Conservation (phyloP, 139 green algal genomes). For the Mesotaenium endlicherianum region DNA sequence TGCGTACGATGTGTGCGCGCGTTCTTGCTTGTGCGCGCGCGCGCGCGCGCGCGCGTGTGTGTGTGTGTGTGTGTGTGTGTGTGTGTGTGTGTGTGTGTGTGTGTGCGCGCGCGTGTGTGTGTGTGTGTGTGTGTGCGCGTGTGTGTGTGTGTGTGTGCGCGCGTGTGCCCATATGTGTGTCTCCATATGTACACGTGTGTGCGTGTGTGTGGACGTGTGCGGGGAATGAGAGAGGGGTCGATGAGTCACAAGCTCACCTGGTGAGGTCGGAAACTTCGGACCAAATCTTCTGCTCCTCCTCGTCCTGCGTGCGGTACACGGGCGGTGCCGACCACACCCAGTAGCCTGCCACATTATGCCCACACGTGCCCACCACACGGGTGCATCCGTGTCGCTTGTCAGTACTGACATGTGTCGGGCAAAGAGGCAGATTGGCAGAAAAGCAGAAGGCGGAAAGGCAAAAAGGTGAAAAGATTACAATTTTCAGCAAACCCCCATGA, state of each 20-base stretch:
- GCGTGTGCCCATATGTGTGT: not conserved
- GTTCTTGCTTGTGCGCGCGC: not conserved
- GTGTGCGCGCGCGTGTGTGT: not conserved
- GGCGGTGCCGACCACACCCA: conserved; percentile 29
- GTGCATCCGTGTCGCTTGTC: too few relatives aligned
- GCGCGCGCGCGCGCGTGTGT: not conserved
- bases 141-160: not conserved
- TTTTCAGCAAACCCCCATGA: too few relatives aligned
- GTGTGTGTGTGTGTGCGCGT: not conserved
- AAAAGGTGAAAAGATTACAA: too few relatives aligned
- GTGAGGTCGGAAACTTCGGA: too few relatives aligned
- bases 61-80: not conserved
- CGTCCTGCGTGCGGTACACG: conserved; percentile 11
- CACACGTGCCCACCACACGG: too few relatives aligned
- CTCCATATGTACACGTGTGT: not conserved
- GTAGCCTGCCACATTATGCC: too few relatives aligned
- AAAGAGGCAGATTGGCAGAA: too few relatives aligned
- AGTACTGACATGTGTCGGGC: too few relatives aligned
- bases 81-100: not conserved
- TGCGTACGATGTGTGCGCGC: not conserved
- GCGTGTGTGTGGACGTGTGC: not conserved
- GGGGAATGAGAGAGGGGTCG: too few relatives aligned
- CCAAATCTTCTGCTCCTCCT: not conserved
- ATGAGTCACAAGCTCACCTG: too few relatives aligned
- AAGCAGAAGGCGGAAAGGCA: too few relatives aligned